Percentiles rank a stretch among this genome's conserved stretches.
These are phyloP conservation scores for Cercophora newfieldiana DNA, from an alignment of 495 filamentous ascomycete genomes.

Conservation along the genomic window DNA sequence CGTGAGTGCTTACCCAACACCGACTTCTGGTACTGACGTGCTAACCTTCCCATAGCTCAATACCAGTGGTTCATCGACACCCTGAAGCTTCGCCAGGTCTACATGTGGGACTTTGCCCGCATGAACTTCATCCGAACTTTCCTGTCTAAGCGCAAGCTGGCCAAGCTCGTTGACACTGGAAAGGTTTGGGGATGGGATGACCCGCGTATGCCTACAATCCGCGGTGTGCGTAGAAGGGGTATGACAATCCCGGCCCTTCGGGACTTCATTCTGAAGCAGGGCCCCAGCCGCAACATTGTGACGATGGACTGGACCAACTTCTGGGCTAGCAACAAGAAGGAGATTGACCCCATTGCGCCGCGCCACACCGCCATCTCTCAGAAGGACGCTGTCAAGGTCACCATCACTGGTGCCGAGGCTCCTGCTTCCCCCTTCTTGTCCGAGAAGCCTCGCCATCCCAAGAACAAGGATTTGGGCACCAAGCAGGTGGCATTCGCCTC, in stretches of 20 bases:
- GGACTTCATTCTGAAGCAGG: slow-evolving; percentile 92
- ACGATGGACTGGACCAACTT: slow-evolving; percentile 89
- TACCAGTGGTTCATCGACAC: slow-evolving; percentile 95
- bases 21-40: not conserved
- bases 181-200: slow-evolving; percentile 93
- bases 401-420: slow-evolving; percentile 61
- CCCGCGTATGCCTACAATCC: slow-evolving; percentile 90
- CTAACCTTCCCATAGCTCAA: slow-evolving; percentile 50
- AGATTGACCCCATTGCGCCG: slow-evolving; percentile 84
- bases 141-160: slow-evolving; percentile 87
- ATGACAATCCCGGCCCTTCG: slow-evolving; percentile 87
- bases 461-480: slow-evolving; percentile 78
- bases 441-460: slow-evolving; percentile 81
- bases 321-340: slow-evolving; percentile 95
- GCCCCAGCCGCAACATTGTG: slow-evolving; percentile 82
- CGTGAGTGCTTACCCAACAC: slow-evolving; percentile 26
- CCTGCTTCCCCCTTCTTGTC: slow-evolving; percentile 63
- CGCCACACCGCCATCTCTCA: slow-evolving; percentile 79
- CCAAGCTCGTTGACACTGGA: slow-evolving; percentile 85
- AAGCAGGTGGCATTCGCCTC: slow-evolving; percentile 80
- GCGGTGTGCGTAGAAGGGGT: slow-evolving; percentile 82
- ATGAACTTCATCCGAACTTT: slow-evolving; percentile 80
- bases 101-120: slow-evolving; percentile 97
- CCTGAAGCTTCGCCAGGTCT: slow-evolving; percentile 79
- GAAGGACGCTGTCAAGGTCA: slow-evolving; percentile 66